phyloP scores from a whole-genome alignment of 176 grass and related monocot species.

The Pontederia crassipes region DNA sequence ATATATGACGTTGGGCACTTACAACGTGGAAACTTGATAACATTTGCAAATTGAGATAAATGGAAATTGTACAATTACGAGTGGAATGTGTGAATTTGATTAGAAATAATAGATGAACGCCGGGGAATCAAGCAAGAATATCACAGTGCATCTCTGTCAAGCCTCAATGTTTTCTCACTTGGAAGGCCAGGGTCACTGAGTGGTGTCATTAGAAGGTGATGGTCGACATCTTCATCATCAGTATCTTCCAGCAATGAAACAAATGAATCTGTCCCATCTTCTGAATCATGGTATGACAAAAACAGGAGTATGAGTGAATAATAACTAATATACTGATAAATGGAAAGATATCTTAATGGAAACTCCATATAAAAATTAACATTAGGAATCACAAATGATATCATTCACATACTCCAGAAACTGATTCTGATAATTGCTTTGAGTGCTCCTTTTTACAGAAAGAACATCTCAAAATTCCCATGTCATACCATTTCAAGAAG shows the following conservation, averaged over 20 bases:
- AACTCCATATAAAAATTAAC: not conserved
- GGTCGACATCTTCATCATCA: slow-evolving; percentile 53
- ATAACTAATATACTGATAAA: not conserved
- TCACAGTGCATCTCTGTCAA: slow-evolving; percentile 47
- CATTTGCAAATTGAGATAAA: no score
- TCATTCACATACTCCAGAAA: no score
- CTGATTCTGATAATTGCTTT: not conserved
- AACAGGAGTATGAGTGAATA: not conserved
- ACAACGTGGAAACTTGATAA: no score
- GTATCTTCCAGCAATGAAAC: slow-evolving; percentile 47
- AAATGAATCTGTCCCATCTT: slow-evolving; percentile 58
- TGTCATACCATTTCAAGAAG: no score
- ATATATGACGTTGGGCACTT: no score
- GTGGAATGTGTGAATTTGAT: no score
- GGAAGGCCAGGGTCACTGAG: slow-evolving; percentile 25
- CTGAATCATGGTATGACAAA: slow-evolving; percentile 33
- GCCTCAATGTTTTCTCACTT: slow-evolving; percentile 33
- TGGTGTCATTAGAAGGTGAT: slow-evolving; percentile 41
- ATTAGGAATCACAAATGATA: not conserved
- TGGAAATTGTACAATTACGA: no score
- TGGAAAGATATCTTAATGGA: not conserved
- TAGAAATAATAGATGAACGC: not conserved
- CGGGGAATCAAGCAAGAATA: not conserved
- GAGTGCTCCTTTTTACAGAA: no score
- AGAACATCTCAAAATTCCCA: no score